A percentile compares a stretch with the other conserved stretches of the same genome.
Conservation (phyloP, 495 filamentous ascomycete species). For the Hypomontagnella submonticulosa region DNA sequence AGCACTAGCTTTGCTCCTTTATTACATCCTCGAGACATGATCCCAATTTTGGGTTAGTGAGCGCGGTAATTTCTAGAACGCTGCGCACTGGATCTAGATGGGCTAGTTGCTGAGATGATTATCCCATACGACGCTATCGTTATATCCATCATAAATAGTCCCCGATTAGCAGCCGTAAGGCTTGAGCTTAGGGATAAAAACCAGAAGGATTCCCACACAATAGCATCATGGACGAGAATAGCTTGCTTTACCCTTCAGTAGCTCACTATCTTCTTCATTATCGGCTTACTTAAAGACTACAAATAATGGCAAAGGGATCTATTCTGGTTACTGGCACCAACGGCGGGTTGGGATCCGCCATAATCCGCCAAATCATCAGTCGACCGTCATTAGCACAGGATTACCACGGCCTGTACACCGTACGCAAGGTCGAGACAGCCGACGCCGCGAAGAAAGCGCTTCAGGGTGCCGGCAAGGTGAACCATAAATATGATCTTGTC, state of each 20-base stretch:
- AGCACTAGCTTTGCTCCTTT: too few species aligned
- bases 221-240: background rate
- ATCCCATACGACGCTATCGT: constrained; percentile 1
- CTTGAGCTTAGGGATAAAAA: constrained; percentile 13
- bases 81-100: background rate
- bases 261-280: background rate
- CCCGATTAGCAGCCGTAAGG: too few species aligned
- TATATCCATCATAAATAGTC: background rate
- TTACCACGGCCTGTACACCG: constrained; percentile 55
- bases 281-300: background rate
- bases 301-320: constrained; percentile 50
- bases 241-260: background rate
- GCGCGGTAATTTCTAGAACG: background rate
- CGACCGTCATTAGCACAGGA: constrained; percentile 48
- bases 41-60: background rate
- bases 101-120: background rate
- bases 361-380: constrained; percentile 57
- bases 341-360: constrained; percentile 59
- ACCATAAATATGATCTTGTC: constrained; percentile 55
- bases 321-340: constrained; percentile 69
- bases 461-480: constrained; percentile 42
- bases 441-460: constrained; percentile 43
- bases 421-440: constrained; percentile 54
- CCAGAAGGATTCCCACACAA: background rate
- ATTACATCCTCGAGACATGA: too few species aligned